Evolutionary conservation across 768 basidiomycete species (phyloP).

Genomic region (Rhizopogon vesiculosus): DNA sequence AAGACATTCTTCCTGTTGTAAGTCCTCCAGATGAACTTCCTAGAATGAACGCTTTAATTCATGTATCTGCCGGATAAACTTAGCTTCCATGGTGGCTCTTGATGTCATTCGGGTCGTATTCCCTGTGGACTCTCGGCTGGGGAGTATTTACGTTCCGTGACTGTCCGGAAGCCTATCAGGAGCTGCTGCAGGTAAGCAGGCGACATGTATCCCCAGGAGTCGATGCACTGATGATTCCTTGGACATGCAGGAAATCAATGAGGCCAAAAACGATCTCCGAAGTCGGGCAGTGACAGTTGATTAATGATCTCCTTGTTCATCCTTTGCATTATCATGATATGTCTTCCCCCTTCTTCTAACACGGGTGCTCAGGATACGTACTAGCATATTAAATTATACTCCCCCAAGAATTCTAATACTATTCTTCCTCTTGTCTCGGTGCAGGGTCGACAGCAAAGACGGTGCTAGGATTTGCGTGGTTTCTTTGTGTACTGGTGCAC

Average conservation of each 20-base stretch:
- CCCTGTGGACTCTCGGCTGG: constrained; percentile 71
- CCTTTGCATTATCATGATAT: neutral
- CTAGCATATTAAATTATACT: neutral
- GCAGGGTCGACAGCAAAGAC: too few species aligned
- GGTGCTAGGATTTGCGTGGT: too few species aligned
- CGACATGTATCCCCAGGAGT: neutral
- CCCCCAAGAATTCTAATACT: neutral
- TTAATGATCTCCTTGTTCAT: constrained; percentile 16
- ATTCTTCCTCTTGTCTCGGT: too few species aligned
- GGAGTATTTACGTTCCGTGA: constrained; percentile 71
- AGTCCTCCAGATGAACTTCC: constrained; percentile 19
- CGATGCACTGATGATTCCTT: neutral
- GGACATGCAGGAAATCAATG: constrained; percentile 51
- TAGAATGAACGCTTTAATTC: neutral
- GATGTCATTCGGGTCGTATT: constrained; percentile 76
- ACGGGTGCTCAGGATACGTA: neutral
- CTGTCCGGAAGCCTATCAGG: constrained; percentile 75
- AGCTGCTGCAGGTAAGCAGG: constrained; percentile 53
- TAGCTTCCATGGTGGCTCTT: constrained; percentile 84
- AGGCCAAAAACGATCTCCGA: constrained; percentile 55
- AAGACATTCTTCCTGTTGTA: constrained; percentile 57
- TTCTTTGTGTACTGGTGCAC: too few species aligned
- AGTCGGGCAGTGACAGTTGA: constrained; percentile 59
- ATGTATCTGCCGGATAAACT: neutral
- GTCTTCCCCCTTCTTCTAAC: neutral